A percentile compares a stretch with the other conserved stretches of the same genome.
These are phyloP conservation scores for Brettanomyces sp. DNA, from an alignment of 805 yeast genomes.

Conservation along the genomic window DNA sequence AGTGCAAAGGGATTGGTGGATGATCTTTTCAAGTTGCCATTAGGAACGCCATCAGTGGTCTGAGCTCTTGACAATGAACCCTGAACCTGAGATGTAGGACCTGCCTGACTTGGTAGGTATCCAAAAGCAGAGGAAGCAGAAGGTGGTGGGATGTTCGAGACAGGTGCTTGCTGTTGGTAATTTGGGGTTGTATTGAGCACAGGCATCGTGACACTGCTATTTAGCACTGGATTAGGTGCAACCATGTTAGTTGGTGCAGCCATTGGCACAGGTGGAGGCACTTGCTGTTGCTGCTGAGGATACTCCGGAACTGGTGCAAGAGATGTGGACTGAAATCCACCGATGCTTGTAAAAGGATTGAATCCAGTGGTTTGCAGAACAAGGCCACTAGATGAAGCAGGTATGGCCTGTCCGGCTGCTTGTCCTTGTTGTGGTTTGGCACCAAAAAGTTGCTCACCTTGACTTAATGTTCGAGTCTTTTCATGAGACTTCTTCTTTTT, in stretches of 20 bases:
- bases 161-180: not conserved
- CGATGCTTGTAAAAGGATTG: constrained; percentile 16
- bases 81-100: not conserved
- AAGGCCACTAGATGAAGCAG: constrained; percentile 7
- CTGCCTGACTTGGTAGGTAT: not conserved
- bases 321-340: not conserved
- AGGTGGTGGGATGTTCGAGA: not conserved
- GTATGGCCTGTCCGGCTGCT: constrained; percentile 4
- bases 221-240: not conserved
- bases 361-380: constrained; percentile 19
- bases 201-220: not conserved
- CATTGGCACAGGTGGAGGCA: constrained; percentile 3
- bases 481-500: constrained; percentile 3
- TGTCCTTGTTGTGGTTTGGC: not conserved
- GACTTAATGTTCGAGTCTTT: too few species aligned
- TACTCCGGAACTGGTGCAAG: constrained; percentile 7
- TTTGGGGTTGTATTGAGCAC: not conserved
- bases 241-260: not conserved
- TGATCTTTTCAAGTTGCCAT: constrained; percentile 16
- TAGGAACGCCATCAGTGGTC: constrained; percentile 1
- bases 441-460: too few species aligned
- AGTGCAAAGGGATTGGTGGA: constrained; percentile 23
- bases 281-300: constrained; percentile 6
- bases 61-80: constrained; percentile 3
- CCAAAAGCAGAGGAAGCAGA: not conserved